Percentiles rank a stretch among this genome's conserved stretches.
Conservation (phyloP, 805 yeast genomes). For the Wickerhamomyces bisporus region DNA sequence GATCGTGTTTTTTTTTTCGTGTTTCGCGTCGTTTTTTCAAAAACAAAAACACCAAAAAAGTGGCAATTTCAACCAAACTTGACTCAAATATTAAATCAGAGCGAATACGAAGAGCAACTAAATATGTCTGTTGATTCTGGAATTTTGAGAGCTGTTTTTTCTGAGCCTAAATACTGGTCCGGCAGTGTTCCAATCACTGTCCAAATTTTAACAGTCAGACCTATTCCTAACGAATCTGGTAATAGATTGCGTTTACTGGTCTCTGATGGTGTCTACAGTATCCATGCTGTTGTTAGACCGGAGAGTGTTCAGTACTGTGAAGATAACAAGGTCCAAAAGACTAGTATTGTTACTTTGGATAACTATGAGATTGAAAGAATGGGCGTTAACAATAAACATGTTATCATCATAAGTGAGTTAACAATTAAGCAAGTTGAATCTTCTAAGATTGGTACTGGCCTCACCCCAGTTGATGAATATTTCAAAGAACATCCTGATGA, state of each 20-base stretch:
- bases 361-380: constrained; percentile 37
- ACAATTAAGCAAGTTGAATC: constrained; percentile 30
- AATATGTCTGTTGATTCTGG: constrained; percentile 15
- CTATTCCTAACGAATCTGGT: constrained; percentile 35
- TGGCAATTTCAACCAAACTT: constrained; percentile 5
- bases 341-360: constrained; percentile 35
- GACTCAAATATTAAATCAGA: too few relatives aligned
- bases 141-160: constrained; percentile 14
- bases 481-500: constrained; percentile 55
- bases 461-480: constrained; percentile 48
- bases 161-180: constrained; percentile 16
- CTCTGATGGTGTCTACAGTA: constrained; percentile 46
- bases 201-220: constrained; percentile 32
- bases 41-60: constrained; percentile 1
- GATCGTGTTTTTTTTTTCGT: background rate
- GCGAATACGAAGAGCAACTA: constrained; percentile 6
- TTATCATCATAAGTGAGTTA: constrained; percentile 22
- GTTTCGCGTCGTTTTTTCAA: constrained; percentile 5
- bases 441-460: constrained; percentile 33
- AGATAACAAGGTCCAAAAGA: constrained; percentile 41
- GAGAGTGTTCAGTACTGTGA: constrained; percentile 40
- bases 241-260: constrained; percentile 41
- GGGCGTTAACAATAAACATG: constrained; percentile 29
- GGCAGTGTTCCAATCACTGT: constrained; percentile 26
- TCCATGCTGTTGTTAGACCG: constrained; percentile 51